Percentiles rank a stretch among this genome's conserved stretches.
Evolutionary conservation across 306 rosid species (phyloP).

Genomic region (Astragalus glycyphyllos): DNA sequence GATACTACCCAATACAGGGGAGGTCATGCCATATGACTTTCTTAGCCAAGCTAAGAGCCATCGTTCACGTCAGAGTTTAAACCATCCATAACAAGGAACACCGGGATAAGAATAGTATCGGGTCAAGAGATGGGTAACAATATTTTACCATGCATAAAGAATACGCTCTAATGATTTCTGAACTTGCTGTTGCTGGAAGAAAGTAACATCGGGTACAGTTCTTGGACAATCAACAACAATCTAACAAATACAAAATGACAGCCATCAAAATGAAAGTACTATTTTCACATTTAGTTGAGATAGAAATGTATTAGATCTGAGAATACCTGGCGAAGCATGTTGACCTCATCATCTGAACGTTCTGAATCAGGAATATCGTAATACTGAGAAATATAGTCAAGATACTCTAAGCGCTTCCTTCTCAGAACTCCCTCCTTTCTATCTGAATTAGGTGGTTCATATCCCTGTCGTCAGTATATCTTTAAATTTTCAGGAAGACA

Average conservation of each 20-base stretch:
- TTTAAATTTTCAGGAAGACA: slow-evolving; percentile 65
- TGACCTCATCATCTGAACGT: slow-evolving; percentile 93
- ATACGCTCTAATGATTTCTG: slow-evolving; percentile 95
- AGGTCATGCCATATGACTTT: slow-evolving; percentile 19
- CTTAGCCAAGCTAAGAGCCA: slow-evolving; percentile 1
- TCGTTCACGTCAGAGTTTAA: not conserved
- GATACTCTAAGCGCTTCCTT: slow-evolving; percentile 96
- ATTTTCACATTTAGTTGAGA: slow-evolving; percentile 29
- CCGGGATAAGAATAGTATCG: slow-evolving; percentile 27
- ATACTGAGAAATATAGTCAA: slow-evolving; percentile 84
- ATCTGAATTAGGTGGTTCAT: slow-evolving; percentile 99
- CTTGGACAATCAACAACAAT: slow-evolving; percentile 95
- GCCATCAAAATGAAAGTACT: slow-evolving; percentile 39
- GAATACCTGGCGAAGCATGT: slow-evolving; percentile 96
- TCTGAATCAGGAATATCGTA: slow-evolving; percentile 87
- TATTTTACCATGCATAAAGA: slow-evolving; percentile 84
- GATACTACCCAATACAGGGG: slow-evolving; percentile 10
- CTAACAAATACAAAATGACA: slow-evolving; percentile 51
- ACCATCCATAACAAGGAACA: slow-evolving; percentile 28
- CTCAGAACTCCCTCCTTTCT: slow-evolving; percentile 93
- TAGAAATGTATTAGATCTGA: slow-evolving; percentile 23
- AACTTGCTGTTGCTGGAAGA: slow-evolving; percentile 86
- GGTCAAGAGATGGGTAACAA: not conserved
- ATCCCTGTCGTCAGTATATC: slow-evolving; percentile 95
- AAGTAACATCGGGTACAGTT: slow-evolving; percentile 91